Evolutionary conservation across 805 yeast species (phyloP).

Genomic region (Gaillardinia entomophila): DNA sequence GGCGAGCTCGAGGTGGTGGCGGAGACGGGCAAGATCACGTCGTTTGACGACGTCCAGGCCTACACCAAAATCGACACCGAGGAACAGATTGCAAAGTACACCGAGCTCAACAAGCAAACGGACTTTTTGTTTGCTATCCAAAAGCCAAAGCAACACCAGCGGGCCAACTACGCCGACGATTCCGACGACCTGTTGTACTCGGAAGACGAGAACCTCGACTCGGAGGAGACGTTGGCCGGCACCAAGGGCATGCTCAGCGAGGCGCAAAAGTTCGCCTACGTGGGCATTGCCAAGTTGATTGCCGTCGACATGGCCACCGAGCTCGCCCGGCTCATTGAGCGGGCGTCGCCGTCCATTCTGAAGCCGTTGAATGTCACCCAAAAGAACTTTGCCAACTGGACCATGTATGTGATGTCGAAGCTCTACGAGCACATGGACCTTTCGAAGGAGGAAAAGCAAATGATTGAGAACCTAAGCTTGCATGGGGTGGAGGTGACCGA

Average conservation of each 20-base stretch:
- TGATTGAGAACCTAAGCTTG: slow-evolving; percentile 80
- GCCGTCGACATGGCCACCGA: slow-evolving; percentile 77
- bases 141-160: slow-evolving; percentile 5
- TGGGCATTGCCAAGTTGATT: slow-evolving; percentile 73
- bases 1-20: slow-evolving; percentile 54
- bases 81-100: slow-evolving; percentile 73
- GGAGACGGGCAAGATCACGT: slow-evolving; percentile 11
- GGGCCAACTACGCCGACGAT: slow-evolving; percentile 15
- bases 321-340: slow-evolving; percentile 54
- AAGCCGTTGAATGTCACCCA: slow-evolving; percentile 62
- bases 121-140: slow-evolving; percentile 42
- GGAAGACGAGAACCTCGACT: slow-evolving; percentile 39
- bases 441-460: slow-evolving; percentile 64
- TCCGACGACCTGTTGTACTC: slow-evolving; percentile 24
- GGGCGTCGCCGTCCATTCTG: slow-evolving; percentile 49
- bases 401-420: slow-evolving; percentile 61
- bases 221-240: slow-evolving; percentile 65
- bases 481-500: slow-evolving; percentile 80
- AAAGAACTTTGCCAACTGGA: slow-evolving; percentile 81
- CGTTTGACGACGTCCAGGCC: slow-evolving; percentile 46
- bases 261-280: slow-evolving; percentile 84
- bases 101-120: slow-evolving; percentile 44
- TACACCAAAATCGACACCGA: slow-evolving; percentile 88
- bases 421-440: slow-evolving; percentile 80
- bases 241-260: slow-evolving; percentile 80